Base-by-base conservation (phyloP, 2,329 filamentous ascomycete species). In the Alternaria rosae region DNA sequence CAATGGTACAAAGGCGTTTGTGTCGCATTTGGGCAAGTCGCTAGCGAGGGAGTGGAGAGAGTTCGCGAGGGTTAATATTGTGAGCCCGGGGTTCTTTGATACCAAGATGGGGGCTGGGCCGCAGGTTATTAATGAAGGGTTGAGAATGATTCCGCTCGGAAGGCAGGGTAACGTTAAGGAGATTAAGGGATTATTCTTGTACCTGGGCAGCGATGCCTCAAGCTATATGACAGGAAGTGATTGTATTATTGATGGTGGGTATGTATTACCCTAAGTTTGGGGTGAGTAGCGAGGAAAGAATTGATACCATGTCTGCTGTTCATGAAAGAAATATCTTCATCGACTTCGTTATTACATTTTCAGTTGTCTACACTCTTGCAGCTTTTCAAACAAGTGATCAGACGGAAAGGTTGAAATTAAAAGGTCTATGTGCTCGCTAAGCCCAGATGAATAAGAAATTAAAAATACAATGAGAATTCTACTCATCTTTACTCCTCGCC, bases 181-280 rank as follows among this genome's bases (percentile, higher is more conserved):
- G 82, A 84, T 96, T 63, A 94, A 94, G 82, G 92, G 92, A 4
- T 87, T 90, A 15, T 96, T 91, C 76, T 79, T 96, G 54, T 95
- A 93, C 76, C 80, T 96, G 57, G 90, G 91, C 7, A 92, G 89
- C n/a, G 91, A 95, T 79, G 92, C 92, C 4, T 86, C 88, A 15
- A 91, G 87, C 57, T 96, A 92, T 78, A 92, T 89, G 10, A 95
- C 92, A 1, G 92, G 91, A 1, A 84, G 86, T 9, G 90, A 93
- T 76, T 82, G 94, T 47, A 80, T 92, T 54, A 86, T 94, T 44
- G 92, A 95, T 76, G 92, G 92, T 43, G 91, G 91, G 47, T 93
- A 93, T 77, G 85, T 83, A 3, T 61, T 82, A 45, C 79, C 80
- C 5, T 59, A 59, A 28, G 28, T 20, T 13, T 6, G n/a, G 21